Conservation (phyloP, 2,329 filamentous ascomycete species). For the Sporothrix variecibatus region DNA sequence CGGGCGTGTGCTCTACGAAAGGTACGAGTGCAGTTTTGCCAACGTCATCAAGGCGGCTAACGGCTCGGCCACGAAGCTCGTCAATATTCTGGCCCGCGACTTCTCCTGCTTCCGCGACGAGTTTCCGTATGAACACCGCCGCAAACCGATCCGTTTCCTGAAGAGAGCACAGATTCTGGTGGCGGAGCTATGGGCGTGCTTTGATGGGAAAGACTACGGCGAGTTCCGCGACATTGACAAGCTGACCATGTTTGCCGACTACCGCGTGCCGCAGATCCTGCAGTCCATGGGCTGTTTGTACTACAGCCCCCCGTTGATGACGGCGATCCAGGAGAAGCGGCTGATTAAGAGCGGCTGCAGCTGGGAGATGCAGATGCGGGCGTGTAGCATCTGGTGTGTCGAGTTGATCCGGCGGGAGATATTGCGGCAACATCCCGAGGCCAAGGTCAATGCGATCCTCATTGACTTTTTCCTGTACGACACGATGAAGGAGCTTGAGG, state of each 20-base stretch:
- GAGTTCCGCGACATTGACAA: constrained; percentile 88
- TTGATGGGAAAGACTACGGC: constrained; percentile 77
- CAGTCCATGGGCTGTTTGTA: constrained; percentile 77
- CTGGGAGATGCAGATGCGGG: constrained; percentile 85
- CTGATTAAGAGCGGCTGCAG: constrained; percentile 69
- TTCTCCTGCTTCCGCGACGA: constrained; percentile 89
- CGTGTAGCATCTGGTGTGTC: constrained; percentile 94
- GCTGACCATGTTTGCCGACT: constrained; percentile 98
- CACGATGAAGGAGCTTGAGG: constrained; percentile 83
- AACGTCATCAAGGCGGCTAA: constrained; percentile 74
- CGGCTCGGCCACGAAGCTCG: constrained; percentile 77
- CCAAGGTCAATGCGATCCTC: constrained; percentile 79
- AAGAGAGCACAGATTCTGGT: constrained; percentile 96
- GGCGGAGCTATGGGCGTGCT: constrained; percentile 95
- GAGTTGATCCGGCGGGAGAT: constrained; percentile 87
- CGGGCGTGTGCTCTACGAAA: constrained; percentile 75
- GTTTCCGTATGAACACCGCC: constrained; percentile 69
- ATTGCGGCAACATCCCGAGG: constrained; percentile 67
- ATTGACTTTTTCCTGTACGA: constrained; percentile 99
- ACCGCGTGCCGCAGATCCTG: constrained; percentile 92
- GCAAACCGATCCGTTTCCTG: constrained; percentile 72
- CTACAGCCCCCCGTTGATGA: constrained; percentile 79
- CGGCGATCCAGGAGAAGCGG: constrained; percentile 65
- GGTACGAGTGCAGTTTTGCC: constrained; percentile 72
- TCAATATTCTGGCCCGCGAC: constrained; percentile 79